A percentile compares a stretch with the other conserved stretches of the same genome.
These are phyloP conservation scores for Ilyonectria destructans DNA, from an alignment of 2,329 filamentous ascomycete species.

Conservation along the genomic window DNA sequence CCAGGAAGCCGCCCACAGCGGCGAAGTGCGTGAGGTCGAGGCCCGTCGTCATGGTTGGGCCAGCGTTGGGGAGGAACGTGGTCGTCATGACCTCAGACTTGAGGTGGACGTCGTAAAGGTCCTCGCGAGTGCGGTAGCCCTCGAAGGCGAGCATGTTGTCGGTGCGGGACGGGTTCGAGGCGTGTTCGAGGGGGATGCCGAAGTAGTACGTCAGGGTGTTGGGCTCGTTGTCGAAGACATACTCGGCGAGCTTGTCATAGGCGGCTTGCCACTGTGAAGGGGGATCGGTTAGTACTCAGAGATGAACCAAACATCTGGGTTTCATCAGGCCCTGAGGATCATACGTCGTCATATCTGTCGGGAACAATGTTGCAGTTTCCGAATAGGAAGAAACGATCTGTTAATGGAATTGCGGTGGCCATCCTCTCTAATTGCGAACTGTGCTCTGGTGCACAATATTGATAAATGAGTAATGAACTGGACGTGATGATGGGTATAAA, in stretches of 20 bases:
- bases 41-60: constrained; percentile 44
- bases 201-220: constrained; percentile 61
- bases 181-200: constrained; percentile 54
- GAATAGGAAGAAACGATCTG: constrained; percentile 42
- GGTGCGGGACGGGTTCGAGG: constrained; percentile 40
- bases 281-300: neutral
- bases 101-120: constrained; percentile 46
- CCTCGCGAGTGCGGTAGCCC: constrained; percentile 37
- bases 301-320: neutral
- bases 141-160: constrained; percentile 47
- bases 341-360: constrained; percentile 54
- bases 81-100: constrained; percentile 41
- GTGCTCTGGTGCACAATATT: neutral
- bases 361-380: constrained; percentile 57
- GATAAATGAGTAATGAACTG: no score
- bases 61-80: constrained; percentile 39
- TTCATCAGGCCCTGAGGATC: neutral
- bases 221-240: constrained; percentile 54
- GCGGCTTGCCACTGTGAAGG: constrained; percentile 58
- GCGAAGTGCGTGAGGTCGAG: constrained; percentile 45
- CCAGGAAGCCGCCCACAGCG: constrained; percentile 45
- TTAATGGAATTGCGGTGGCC: constrained; percentile 26
- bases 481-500: neutral
- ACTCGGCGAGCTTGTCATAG: constrained; percentile 56
- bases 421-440: neutral